phyloP scores from a whole-genome alignment of 208 protist species.

The Tritrichomonas musculus region DNA sequence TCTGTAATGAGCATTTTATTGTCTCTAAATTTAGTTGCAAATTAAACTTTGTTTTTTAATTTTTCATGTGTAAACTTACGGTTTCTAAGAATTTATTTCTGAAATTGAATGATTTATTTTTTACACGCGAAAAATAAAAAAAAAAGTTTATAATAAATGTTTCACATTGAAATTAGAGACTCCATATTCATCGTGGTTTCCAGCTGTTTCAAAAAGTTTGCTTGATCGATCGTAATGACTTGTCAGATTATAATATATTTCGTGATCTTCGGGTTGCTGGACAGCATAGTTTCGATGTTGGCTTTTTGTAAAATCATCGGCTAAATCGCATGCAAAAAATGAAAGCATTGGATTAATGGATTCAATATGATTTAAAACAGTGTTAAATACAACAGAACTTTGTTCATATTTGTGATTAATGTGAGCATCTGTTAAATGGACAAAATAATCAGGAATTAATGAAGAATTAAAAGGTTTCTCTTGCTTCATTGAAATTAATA shows the following conservation, averaged over 20 bases:
- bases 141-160: no score
- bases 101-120: no score
- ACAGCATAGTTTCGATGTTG: neutral
- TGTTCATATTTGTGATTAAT: neutral
- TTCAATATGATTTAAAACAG: neutral
- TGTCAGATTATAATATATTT: constrained; percentile 14
- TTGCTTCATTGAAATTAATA: no score
- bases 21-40: no score
- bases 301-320: neutral
- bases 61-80: no score
- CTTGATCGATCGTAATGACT: neutral
- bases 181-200: neutral
- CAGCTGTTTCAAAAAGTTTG: neutral
- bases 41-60: no score
- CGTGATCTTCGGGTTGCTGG: neutral
- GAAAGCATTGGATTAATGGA: neutral
- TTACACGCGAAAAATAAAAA: no score
- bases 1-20: no score
- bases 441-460: neutral
- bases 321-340: neutral
- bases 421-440: neutral
- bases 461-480: neutral
- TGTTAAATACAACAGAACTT: neutral
- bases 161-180: no score
- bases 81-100: no score